Evolutionary conservation across 1,139 yeast species (phyloP).

Genomic region (Candida sojae): DNA sequence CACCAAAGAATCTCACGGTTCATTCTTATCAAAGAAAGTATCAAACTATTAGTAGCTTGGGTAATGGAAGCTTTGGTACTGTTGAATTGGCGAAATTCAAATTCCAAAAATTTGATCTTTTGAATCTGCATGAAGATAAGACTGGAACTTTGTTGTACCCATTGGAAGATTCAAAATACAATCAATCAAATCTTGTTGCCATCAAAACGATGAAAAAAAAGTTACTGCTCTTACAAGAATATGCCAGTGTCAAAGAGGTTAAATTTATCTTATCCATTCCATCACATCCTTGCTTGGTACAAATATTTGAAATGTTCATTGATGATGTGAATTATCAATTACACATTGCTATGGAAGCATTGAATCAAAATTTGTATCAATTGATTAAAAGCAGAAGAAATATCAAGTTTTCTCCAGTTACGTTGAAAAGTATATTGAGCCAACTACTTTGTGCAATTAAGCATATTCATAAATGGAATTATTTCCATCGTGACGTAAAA

Average conservation of each 20-base stretch:
- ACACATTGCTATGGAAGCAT: constrained; percentile 85
- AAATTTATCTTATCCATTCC: constrained; percentile 70
- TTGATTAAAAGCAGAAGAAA: constrained; percentile 60
- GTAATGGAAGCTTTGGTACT: constrained; percentile 79
- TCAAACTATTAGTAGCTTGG: constrained; percentile 54
- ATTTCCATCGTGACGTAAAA: constrained; percentile 86
- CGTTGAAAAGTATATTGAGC: constrained; percentile 63
- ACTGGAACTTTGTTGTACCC: constrained; percentile 55
- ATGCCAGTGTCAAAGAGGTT: constrained; percentile 70
- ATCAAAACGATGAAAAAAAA: constrained; percentile 74
- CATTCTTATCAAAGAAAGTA: constrained; percentile 47
- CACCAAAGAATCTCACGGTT: constrained; percentile 35
- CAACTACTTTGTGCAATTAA: constrained; percentile 76
- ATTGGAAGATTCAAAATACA: constrained; percentile 25
- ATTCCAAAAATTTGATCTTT: constrained; percentile 16
- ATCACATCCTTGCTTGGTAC: constrained; percentile 71
- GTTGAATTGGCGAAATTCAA: constrained; percentile 61
- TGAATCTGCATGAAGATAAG: constrained; percentile 15
- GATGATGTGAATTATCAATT: constrained; percentile 60
- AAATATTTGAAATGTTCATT: constrained; percentile 74
- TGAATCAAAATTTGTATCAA: constrained; percentile 81
- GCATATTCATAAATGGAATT: constrained; percentile 77
- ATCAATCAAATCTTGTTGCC: constrained; percentile 63
- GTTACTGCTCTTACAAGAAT: constrained; percentile 52
- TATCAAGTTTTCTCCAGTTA: constrained; percentile 53